These are phyloP conservation scores for Prunus mongolica DNA, from an alignment of 306 rosid species.

Conservation along the genomic window DNA sequence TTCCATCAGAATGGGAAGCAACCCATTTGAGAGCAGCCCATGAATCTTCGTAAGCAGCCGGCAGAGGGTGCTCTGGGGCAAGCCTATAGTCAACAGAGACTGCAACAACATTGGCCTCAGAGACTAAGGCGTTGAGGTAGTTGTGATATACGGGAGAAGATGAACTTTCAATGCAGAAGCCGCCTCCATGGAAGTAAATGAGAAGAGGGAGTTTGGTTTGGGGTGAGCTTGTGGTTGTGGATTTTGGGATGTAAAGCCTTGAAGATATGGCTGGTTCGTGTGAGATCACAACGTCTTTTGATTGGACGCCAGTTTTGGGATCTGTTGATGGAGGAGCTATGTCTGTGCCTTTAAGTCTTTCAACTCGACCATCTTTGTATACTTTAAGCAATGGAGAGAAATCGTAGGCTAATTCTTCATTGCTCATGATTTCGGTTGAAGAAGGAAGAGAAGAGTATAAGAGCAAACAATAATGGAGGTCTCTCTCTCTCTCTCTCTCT, in stretches of 20 bases:
- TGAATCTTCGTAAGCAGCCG: slow-evolving; percentile 45
- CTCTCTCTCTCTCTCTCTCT: no score
- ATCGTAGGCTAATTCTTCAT: slow-evolving; percentile 26
- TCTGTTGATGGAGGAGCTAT: slow-evolving; percentile 40
- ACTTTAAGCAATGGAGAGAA: slow-evolving; percentile 31
- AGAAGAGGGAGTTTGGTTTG: slow-evolving; percentile 45
- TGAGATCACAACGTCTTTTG: slow-evolving; percentile 54
- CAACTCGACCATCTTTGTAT: slow-evolving; percentile 58
- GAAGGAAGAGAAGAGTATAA: no score
- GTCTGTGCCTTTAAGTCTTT: slow-evolving; percentile 37
- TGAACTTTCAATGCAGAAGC: slow-evolving; percentile 42
- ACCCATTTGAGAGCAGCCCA: slow-evolving; percentile 54
- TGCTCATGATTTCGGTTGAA: background rate
- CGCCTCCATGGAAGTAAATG: slow-evolving; percentile 68
- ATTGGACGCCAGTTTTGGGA: slow-evolving; percentile 34
- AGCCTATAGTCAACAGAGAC: slow-evolving; percentile 48
- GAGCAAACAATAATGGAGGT: no score
- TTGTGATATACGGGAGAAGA: slow-evolving; percentile 36
- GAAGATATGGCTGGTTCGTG: slow-evolving; percentile 32
- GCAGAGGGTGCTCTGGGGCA: slow-evolving; percentile 62
- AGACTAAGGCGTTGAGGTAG: slow-evolving; percentile 31
- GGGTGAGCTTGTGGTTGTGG: background rate
- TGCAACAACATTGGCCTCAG: slow-evolving; percentile 31
- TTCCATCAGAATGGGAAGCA: slow-evolving; percentile 20
- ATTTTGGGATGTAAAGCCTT: slow-evolving; percentile 51